Evolutionary conservation across 345 rosid genomes (phyloP).

Genomic region (Lumnitzera racemosa): DNA sequence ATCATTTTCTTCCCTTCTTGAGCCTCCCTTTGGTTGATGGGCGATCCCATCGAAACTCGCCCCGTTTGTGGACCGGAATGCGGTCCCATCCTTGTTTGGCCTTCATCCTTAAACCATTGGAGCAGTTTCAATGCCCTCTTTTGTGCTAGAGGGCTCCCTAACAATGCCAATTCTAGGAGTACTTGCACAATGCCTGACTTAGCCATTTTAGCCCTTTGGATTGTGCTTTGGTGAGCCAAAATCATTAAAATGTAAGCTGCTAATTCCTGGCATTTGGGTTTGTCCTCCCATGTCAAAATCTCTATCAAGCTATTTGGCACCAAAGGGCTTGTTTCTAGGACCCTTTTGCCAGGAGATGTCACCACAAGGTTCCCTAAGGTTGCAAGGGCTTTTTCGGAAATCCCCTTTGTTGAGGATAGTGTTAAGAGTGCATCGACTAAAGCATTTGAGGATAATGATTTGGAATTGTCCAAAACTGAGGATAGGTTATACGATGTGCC

Average conservation of each 20-base stretch:
- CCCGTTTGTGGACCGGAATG: slow-evolving; percentile 91
- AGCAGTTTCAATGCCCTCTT: slow-evolving; percentile 74
- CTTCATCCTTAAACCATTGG: slow-evolving; percentile 92
- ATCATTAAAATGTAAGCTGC: slow-evolving; percentile 75
- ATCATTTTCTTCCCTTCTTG: slow-evolving; percentile 70
- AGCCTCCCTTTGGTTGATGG: slow-evolving; percentile 32
- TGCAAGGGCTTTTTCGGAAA: slow-evolving; percentile 68
- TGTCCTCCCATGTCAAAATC: slow-evolving; percentile 80
- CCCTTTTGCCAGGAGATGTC: slow-evolving; percentile 70
- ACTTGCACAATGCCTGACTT: slow-evolving; percentile 72
- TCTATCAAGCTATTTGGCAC: slow-evolving; percentile 68
- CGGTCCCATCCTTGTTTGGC: slow-evolving; percentile 73
- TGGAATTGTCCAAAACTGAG: slow-evolving; percentile 54
- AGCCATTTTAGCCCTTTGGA: slow-evolving; percentile 61
- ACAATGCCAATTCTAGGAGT: slow-evolving; percentile 57
- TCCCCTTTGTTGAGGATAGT: slow-evolving; percentile 31
- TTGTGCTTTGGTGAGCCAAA: slow-evolving; percentile 76
- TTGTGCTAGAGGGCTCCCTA: slow-evolving; percentile 74
- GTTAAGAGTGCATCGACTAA: slow-evolving; percentile 40
- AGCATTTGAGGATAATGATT: slow-evolving; percentile 43
- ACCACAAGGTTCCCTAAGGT: slow-evolving; percentile 69
- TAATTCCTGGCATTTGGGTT: slow-evolving; percentile 76
- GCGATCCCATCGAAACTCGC: slow-evolving; percentile 49
- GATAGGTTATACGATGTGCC: slow-evolving; percentile 53
- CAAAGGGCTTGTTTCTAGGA: slow-evolving; percentile 42